Conservation (phyloP, 805 yeast genomes). For the Kazachstania kunashirensis region DNA sequence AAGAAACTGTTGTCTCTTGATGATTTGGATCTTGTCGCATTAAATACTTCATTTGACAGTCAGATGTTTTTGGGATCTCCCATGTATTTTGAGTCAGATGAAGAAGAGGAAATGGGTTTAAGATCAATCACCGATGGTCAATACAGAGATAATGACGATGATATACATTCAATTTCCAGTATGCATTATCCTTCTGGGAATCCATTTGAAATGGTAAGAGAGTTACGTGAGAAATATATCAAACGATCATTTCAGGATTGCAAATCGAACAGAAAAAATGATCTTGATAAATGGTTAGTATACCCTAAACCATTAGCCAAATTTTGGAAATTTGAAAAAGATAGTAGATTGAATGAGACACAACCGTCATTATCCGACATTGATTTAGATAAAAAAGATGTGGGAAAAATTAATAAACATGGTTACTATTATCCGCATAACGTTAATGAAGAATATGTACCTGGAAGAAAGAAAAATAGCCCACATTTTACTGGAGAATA, state of each 20-base stretch:
- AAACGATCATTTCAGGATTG: slow-evolving; percentile 55
- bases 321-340: slow-evolving; percentile 34
- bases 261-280: slow-evolving; percentile 63
- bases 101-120: slow-evolving; percentile 8
- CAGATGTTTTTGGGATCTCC: slow-evolving; percentile 29
- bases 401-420: not conserved
- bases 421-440: slow-evolving; percentile 7
- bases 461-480: not conserved
- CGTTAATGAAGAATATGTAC: slow-evolving; percentile 15
- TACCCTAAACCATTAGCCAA: slow-evolving; percentile 65
- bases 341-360: slow-evolving; percentile 20
- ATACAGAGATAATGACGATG: not conserved
- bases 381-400: slow-evolving; percentile 10
- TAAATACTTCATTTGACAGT: slow-evolving; percentile 23
- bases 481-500: slow-evolving; percentile 28
- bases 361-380: not conserved
- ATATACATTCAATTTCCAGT: not conserved
- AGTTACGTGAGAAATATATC: slow-evolving; percentile 59
- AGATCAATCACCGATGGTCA: not conserved
- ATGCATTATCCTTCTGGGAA: slow-evolving; percentile 7
- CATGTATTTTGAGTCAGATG: slow-evolving; percentile 22
- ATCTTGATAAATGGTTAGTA: slow-evolving; percentile 51
- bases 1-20: slow-evolving; percentile 17
- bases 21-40: slow-evolving; percentile 26
- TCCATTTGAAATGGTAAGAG: slow-evolving; percentile 26